Conservation (phyloP, 495 filamentous ascomycete species). For the Lepraria neglecta region DNA sequence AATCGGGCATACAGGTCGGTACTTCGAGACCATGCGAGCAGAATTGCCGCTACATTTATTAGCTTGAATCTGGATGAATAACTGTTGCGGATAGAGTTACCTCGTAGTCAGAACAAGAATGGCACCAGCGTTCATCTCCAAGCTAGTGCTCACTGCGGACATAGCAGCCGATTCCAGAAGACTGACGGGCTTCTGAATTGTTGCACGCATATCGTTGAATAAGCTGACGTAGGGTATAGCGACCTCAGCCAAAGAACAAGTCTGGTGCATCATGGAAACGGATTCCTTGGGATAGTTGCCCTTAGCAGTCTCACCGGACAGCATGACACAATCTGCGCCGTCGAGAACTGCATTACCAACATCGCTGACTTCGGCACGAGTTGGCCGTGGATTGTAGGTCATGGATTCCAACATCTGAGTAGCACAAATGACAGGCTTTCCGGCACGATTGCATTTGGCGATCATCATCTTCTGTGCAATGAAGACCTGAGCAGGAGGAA, state of each 20-base stretch:
- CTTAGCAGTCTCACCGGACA: conserved; percentile 98
- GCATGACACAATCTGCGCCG: conserved; percentile 98
- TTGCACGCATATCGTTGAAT: conserved; percentile 86
- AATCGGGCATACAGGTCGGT: conserved; percentile 95
- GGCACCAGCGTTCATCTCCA: conserved; percentile 92
- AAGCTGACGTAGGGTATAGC: conserved; percentile 93
- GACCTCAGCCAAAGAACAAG: conserved; percentile 90
- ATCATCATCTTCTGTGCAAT: conserved; percentile 99
- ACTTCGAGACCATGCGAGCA: conserved; percentile 92
- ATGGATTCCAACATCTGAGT: conserved; percentile 96
- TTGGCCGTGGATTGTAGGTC: conserved; percentile 98
- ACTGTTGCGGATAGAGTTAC: conserved; percentile 38
- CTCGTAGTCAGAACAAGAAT: conserved; percentile 92
- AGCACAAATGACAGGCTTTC: conserved; percentile 95
- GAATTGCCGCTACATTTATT: conserved; percentile 62
- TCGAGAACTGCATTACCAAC: conserved; percentile 97
- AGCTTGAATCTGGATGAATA: conserved; percentile 24
- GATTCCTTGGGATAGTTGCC: conserved; percentile 89
- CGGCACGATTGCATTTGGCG: conserved; percentile 98
- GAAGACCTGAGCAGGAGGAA: conserved; percentile 96
- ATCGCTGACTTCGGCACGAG: conserved; percentile 94
- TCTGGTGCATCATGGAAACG: conserved; percentile 95
- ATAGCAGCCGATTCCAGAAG: conserved; percentile 91
- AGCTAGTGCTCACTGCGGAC: conserved; percentile 85
- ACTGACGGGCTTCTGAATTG: conserved; percentile 72